These are phyloP conservation scores for Kalaharituber pfeilii DNA, from an alignment of 2,329 filamentous ascomycete genomes.

Conservation along the genomic window DNA sequence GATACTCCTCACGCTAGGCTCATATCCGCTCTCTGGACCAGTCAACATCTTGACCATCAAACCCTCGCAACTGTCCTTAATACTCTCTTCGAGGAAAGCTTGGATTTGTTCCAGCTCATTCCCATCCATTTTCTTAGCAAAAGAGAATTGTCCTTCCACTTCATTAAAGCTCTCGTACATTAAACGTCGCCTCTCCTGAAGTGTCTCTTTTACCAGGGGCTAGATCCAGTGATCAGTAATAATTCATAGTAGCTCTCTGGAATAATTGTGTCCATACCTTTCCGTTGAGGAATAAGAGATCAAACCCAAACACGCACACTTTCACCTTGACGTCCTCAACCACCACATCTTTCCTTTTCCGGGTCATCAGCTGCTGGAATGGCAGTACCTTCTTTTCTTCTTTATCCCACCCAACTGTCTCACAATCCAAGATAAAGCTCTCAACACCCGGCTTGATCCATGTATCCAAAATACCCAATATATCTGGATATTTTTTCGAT, in stretches of 20 bases:
- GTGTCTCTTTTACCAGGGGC: conserved; percentile 64
- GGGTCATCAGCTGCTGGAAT: conserved; percentile 95
- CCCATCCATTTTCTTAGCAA: conserved; percentile 72
- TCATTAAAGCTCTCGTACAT: conserved; percentile 56
- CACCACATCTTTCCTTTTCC: conserved; percentile 94
- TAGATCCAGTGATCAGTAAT: too few species aligned
- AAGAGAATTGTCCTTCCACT: conserved; percentile 76
- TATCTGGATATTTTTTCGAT: conserved; percentile 94
- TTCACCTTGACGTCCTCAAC: conserved; percentile 89
- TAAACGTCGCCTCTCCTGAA: conserved; percentile 66
- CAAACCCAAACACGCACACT: conserved; percentile 93
- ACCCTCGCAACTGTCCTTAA: conserved; percentile 91
- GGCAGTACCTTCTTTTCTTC: conserved; percentile 86
- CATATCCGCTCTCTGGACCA: conserved; percentile 79
- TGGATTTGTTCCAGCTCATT: conserved; percentile 90
- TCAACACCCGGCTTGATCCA: conserved; percentile 85
- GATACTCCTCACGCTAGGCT: conserved; percentile 85
- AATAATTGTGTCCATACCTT: conserved; percentile 34
- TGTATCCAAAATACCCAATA: conserved; percentile 65
- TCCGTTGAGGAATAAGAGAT: conserved; percentile 83
- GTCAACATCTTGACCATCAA: conserved; percentile 99
- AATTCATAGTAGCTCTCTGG: background rate
- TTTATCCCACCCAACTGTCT: conserved; percentile 95
- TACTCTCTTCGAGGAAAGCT: conserved; percentile 74
- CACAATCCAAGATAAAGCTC: conserved; percentile 96